phyloP scores from a whole-genome alignment of 768 basidiomycete species.

The Collybia mongolica region DNA sequence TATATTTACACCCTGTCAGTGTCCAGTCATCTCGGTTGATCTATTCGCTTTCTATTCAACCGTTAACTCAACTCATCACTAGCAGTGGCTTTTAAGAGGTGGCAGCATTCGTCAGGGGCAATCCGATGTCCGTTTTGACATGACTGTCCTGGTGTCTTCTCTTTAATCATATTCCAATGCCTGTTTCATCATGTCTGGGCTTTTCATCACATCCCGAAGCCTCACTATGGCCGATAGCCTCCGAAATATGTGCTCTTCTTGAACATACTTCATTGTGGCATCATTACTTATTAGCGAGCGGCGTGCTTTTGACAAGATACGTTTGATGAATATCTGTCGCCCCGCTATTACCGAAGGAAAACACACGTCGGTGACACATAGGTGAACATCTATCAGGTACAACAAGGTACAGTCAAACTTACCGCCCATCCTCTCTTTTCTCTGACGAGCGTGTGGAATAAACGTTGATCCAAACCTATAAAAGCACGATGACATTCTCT shows the following conservation, averaged over 20 bases:
- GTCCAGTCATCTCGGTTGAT: too few relatives aligned
- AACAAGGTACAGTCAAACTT: too few relatives aligned
- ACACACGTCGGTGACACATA: too few relatives aligned
- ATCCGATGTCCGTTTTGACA: neutral
- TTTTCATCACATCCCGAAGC: neutral
- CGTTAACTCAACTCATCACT: neutral
- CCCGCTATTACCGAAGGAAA: too few relatives aligned
- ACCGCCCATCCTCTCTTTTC: too few relatives aligned
- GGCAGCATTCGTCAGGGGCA: neutral
- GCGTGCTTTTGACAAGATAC: too few relatives aligned
- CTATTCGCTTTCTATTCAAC: neutral
- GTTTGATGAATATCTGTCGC: too few relatives aligned
- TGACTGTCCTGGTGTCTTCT: neutral
- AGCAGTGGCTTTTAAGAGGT: neutral
- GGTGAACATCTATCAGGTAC: too few relatives aligned
- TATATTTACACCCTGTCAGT: too few relatives aligned
- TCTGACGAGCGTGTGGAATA: too few relatives aligned
- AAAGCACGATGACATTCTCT: neutral
- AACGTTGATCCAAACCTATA: neutral
- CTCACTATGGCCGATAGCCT: slow-evolving; percentile 1
- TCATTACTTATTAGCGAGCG: neutral
- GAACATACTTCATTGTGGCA: neutral
- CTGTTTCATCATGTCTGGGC: neutral
- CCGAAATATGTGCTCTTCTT: neutral
- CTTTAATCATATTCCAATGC: neutral